Conservation (phyloP, 768 basidiomycete species). For the Hypholoma fasciculare region DNA sequence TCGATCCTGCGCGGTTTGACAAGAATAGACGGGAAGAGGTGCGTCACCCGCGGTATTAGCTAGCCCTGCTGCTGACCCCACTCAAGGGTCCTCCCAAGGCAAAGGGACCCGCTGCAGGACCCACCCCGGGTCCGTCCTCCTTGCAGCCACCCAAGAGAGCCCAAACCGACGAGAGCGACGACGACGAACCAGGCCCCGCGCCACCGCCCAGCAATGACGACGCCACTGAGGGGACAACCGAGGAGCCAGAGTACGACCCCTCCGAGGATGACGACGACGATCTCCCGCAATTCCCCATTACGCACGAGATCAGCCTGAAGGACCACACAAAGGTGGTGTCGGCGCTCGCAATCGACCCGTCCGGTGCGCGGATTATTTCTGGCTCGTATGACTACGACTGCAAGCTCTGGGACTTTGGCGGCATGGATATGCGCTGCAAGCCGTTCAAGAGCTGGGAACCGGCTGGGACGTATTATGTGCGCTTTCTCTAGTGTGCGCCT, state of each 20-base stretch:
- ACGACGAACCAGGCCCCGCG: constrained; percentile 24
- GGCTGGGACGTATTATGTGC: constrained; percentile 87
- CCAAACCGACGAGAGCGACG: constrained; percentile 20
- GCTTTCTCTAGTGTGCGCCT: constrained; percentile 23
- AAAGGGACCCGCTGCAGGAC: constrained; percentile 10
- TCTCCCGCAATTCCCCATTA: constrained; percentile 72
- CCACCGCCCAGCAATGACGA: constrained; percentile 17
- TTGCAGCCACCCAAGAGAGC: not conserved
- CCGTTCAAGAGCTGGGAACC: constrained; percentile 98
- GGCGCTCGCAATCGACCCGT: constrained; percentile 88
- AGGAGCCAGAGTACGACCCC: constrained; percentile 62
- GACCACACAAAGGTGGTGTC: constrained; percentile 97
- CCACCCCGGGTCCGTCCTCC: constrained; percentile 19
- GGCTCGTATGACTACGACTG: constrained; percentile 98
- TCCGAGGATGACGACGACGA: constrained; percentile 53
- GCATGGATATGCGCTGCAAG: constrained; percentile 88
- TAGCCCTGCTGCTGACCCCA: constrained; percentile 4
- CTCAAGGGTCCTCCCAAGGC: not conserved
- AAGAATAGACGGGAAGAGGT: constrained; percentile 64
- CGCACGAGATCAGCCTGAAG: constrained; percentile 90
- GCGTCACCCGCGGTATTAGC: constrained; percentile 9
- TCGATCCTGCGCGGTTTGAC: constrained; percentile 80
- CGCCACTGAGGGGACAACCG: constrained; percentile 16
- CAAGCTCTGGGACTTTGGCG: constrained; percentile 99
- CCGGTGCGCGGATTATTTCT: constrained; percentile 87